Evolutionary conservation across 2,329 filamentous ascomycete species (phyloP), one percentile per base, ranked within the genome.

Genomic region (Truncatella angustata): DNA sequence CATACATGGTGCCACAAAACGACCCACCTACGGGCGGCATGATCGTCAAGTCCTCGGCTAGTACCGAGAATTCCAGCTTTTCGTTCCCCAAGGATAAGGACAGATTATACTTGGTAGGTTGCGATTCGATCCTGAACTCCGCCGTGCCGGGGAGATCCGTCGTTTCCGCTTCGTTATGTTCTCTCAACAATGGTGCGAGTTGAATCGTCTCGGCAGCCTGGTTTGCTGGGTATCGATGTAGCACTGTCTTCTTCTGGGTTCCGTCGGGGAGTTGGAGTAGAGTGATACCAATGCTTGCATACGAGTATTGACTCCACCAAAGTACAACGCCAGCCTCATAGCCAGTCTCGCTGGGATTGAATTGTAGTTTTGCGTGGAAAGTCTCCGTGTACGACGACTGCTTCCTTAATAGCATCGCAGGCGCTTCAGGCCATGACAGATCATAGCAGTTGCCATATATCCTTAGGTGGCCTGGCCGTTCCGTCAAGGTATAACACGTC

Each of bases 331-430:
- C 80, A 0, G 80, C 79, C 64, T 84, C 80, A 3, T 74, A 73
- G 1, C 71, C 66, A 4, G 60, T 39, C 3, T 68, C 67, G 0
- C 62, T 66, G 0, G 79, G 78, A 0, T 64, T 58, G 54, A 83
- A 84, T 0, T 71, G 66, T 11, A 84, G 60, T 2, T 63, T 69
- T 0, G 71, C 73, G 21, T 69, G 63, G 60, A 77, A 82, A 0
- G 55, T 65, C 39, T 75, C 73, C 16, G 58, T 60, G 9, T 70
- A 73, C 0, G 73, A 68, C 0, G 67, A 72, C 59, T 84, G 80
- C 52, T 84, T 84, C 7, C 80, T 71, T 2, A 83, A 61, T 3
- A 83, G 70, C 57, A 82, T 70, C 0, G 79, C 76, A 0, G 80
- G 78, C 18, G 72, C 73, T 16, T 76, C 73, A 0, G 80, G 78